Evolutionary conservation across 2,329 filamentous ascomycete genomes (phyloP), one percentile per base, ranked within the genome.

Genomic region (Aschersonia sp.): DNA sequence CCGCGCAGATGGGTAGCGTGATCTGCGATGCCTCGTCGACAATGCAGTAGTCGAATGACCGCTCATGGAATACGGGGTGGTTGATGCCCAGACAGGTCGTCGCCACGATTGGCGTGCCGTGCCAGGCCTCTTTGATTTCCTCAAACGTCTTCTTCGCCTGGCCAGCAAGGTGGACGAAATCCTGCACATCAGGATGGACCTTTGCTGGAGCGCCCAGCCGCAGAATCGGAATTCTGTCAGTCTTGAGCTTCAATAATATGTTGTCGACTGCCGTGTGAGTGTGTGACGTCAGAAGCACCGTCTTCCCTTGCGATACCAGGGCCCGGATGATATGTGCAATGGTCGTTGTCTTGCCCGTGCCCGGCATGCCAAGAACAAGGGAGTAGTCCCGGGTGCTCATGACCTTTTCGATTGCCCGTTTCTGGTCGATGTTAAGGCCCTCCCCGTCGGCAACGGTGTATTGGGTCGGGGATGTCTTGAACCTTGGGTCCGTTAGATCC

Each of bases 261-360:
- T 98, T 98, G 75, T 98, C 92, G 4, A 98, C 92, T 4, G 92
- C 92, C 1, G 89, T 95, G 60, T 98, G 92, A 0, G 92, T 98
- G 62, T 97, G 97, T 0, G 89, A 95, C 0, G 92, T 94, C 41
- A 98, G 70, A 6, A 98, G 70, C 11, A 98, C 88, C 48, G 85
- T 94, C 66, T 97, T 97, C 9, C 87, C 84, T 62, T 94, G 86
- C 0, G 83, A 80, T 5, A 92, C 83, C 32, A 98, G 72, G 1
- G 90, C 87, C 43, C 87, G 82, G 57, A 98, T 97, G 55, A 98
- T 95, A 61, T 97, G 89, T 5, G 90, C 88, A 58, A 98, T 97
- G 0, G 92, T 98, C 0, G 92, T 98, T 3, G 92, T 98, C 65
- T 98, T 98, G 49, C 92, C 92, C 0, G 92, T 98, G 6, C 92